Evolutionary conservation across 2,329 filamentous ascomycete genomes (phyloP).

Genomic region (Chaetomiaceae sp.): DNA sequence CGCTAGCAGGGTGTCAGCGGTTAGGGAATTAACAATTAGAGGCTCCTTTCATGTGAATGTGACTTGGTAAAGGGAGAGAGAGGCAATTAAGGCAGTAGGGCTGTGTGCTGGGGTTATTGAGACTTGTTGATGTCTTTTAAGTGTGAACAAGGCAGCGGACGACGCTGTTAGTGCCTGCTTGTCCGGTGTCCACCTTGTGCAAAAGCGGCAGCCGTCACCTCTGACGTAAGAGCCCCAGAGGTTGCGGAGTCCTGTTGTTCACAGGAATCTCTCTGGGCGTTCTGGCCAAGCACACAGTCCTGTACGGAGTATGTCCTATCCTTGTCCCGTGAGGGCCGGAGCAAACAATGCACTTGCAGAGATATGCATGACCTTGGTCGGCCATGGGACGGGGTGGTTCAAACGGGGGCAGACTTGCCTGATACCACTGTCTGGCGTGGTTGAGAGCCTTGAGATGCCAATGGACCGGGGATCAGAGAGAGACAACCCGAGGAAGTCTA

Average conservation of each 20-base stretch:
- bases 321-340: too few species aligned
- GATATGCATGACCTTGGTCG: neutral
- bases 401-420: neutral
- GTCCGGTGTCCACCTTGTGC: slow-evolving; percentile 2
- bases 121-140: neutral
- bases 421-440: neutral
- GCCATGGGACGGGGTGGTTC: neutral
- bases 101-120: too few species aligned
- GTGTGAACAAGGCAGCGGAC: neutral
- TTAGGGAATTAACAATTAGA: too few species aligned
- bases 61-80: neutral
- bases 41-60: too few species aligned
- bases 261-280: neutral
- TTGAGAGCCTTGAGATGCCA: neutral
- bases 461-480: neutral
- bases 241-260: slow-evolving; percentile 9
- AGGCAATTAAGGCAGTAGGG: too few species aligned
- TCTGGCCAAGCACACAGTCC: neutral
- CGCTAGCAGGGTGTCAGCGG: too few species aligned
- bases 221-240: slow-evolving; percentile 16
- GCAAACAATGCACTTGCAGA: neutral
- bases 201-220: slow-evolving; percentile 10
- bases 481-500: neutral
- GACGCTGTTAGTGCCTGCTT: neutral
- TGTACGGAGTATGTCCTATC: too few species aligned